Evolutionary conservation across 2,329 filamentous ascomycete genomes (phyloP), one percentile per base, ranked within the genome.

Genomic region (Ophiostoma angusticollis): DNA sequence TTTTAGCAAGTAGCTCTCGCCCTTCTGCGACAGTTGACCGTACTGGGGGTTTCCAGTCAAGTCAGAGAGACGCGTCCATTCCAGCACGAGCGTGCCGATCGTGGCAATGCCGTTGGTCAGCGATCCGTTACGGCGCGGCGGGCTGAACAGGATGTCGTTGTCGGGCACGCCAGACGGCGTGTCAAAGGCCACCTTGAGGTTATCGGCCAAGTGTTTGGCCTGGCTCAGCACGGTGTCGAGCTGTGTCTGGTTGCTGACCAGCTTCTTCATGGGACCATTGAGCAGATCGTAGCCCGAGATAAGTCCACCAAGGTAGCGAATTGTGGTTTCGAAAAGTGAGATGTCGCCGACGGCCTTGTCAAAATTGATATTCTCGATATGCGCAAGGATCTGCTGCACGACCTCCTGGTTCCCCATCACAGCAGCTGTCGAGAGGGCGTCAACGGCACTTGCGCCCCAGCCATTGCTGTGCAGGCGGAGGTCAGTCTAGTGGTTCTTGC

Each of bases 241-340:
- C 5, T 68, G 65, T 5, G 53, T 50, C 14, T 55, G 44, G 37
- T 62, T 46, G 46, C 52, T 49, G 18, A 24, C 27, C 12, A 78
- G 59, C 23, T 66, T 47, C 13, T 65, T 60, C 14, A 78, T 64
- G 1, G 80, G 80, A 0, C 81, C 82, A 1, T 64, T 78, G 33
- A 93, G 62, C 35, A 94, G 67, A 53, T 84, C 80, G 49, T 83
- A 80, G 4, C 67, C 83, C 3, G 85, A 82, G 8, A 94, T 54
- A 50, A 94, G 67, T 13, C 85, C 86, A 9, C 74, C 86, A 1
- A 94, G 62, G 51, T 93, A 93, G 21, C 86, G 78, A 52, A 94
- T 93, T 0, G 84, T 94, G 0, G 84, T 93, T 59, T 94, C 86
- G 51, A 94, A 94, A 7, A 94, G 59, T 27, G 80, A 89, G 35